Evolutionary conservation across 306 rosid species (phyloP), one percentile per base, ranked within the genome.

Genomic region (Notholithocarpus densiflorus): DNA sequence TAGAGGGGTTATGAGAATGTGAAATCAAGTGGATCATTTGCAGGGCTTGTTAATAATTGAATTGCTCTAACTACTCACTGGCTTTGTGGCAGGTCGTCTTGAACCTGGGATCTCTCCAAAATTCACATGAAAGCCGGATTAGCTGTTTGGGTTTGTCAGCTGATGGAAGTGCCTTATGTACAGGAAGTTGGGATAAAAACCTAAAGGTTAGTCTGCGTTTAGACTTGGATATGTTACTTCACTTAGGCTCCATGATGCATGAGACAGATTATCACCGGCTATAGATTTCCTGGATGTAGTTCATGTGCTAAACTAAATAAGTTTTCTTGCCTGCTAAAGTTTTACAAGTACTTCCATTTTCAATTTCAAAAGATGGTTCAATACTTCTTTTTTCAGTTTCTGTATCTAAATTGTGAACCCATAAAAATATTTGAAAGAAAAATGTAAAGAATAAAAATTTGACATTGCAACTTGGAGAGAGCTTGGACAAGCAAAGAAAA

Each of bases 91-190:
- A 95, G 98, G 87, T 93, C 86, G 97, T 93, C 77, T 87, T 93
- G 93, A 74, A 95, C 89, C 85, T 95, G 86, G 97, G 99, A 89
- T 87, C 97, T 77, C 94, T 95, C 27, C 98, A 91, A 15, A 88
- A 88, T 80, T 91, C 97, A 73, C 99, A 95, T 37, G 98, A 86
- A 77, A 77, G 81, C 32, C 89, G 86, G 84, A 87, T 95, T 71
- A 93, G 78, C 87, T 95, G 98, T 83, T 89, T 95, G 89, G 98
- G 99, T 72, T 87, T 95, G 88, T 91, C 99, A 20, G 96, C 97
- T 86, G 99, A 95, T 85, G 99, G 99, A 83, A 95, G 99, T 87
- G 99, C 99, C 78, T 80, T 95, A 82, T 95, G 99, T 91, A 93
- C 99, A 75, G 98, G 99, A 84, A 95, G 99, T 83, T 93, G 76